A percentile compares a stretch with the other conserved stretches of the same genome.
phyloP scores from a whole-genome alignment of 129 eudicot genomes.

The Chrysanthemum lavandulifolium region DNA sequence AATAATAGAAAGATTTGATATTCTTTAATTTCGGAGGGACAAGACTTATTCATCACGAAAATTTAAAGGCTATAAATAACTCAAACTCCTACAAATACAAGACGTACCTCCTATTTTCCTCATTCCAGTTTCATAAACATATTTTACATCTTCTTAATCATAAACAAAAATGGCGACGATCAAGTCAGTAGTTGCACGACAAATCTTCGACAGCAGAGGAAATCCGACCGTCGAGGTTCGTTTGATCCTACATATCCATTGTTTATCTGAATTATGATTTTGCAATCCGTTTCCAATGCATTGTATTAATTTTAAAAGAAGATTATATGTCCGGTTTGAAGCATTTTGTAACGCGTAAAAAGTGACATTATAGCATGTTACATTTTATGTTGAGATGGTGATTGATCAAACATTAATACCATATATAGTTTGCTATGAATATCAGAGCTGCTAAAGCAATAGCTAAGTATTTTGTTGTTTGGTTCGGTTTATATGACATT shows the following conservation, averaged over 20 bases:
- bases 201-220: slow-evolving; percentile 99
- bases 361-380: neutral
- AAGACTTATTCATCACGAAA: slow-evolving; percentile 34
- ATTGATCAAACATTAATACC: neutral
- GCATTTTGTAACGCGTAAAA: neutral
- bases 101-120: slow-evolving; percentile 7
- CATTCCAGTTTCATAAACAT: slow-evolving; percentile 10
- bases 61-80: slow-evolving; percentile 39
- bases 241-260: neutral
- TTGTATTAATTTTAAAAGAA: neutral
- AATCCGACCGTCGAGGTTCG: slow-evolving; percentile 98
- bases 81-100: slow-evolving; percentile 38
- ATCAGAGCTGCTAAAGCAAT: slow-evolving; percentile 5
- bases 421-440: slow-evolving; percentile 5
- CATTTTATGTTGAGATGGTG: neutral
- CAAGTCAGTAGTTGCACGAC: slow-evolving; percentile 70
- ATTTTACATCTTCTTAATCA: neutral
- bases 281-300: neutral
- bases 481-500: slow-evolving; percentile 5
- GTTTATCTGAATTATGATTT: neutral
- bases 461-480: slow-evolving; percentile 2
- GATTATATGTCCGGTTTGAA: neutral
- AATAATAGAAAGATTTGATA: too few relatives aligned
- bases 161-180: slow-evolving; percentile 62
- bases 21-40: slow-evolving; percentile 1